Evolutionary conservation across 225 moss, liverwort and hornwort species (phyloP), one percentile per base, ranked within the genome.

Genomic region (Climacium dendroides): DNA sequence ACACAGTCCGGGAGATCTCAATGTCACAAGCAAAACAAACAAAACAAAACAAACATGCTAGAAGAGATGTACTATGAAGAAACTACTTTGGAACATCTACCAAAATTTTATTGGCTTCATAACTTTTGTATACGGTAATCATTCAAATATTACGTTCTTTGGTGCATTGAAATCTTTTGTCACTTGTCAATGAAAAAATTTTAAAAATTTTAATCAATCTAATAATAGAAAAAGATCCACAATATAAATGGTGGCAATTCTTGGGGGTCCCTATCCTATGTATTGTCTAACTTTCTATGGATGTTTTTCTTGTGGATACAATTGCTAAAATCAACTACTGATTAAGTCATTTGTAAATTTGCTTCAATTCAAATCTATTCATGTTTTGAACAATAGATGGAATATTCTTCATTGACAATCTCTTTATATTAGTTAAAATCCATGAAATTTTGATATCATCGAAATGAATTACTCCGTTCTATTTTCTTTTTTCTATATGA

Each of bases 201-300:
- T n/a, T n/a, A n/a, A n/a, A n/a, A n/a, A n/a, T n/a, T n/a, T n/a
- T n/a, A n/a, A n/a, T n/a, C n/a, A n/a, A n/a, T n/a, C n/a, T n/a
- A 39, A 24, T 24, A 39, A 69, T 39, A 69, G 0, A 39, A 67
- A 39, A 67, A 66, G 2, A 0, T 39, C 7, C 0, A 23, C 0
- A 67, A 0, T 13, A 67, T 2, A 23, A 39, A 67, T 6, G 5
- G 1, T 22, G 11, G 10, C 0, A 4, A 20, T n/a, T 67, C 11
- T n/a, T 6, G 4, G 7, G 2, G n/a, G 12, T 37, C 12, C 66
- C 4, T 67, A 13, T 4, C 0, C 22, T 12, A 22, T 12, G 6
- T 37, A 22, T 67, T 67, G 7, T 37, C 22, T 66, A 66, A 66
- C 11, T 66, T 66, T n/a, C 11, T 22, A n/a, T 11, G 20, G 35